Evolutionary conservation across 2,329 filamentous ascomycete species (phyloP), one percentile per base, ranked within the genome.

Genomic region (Colletotrichum acutatum): DNA sequence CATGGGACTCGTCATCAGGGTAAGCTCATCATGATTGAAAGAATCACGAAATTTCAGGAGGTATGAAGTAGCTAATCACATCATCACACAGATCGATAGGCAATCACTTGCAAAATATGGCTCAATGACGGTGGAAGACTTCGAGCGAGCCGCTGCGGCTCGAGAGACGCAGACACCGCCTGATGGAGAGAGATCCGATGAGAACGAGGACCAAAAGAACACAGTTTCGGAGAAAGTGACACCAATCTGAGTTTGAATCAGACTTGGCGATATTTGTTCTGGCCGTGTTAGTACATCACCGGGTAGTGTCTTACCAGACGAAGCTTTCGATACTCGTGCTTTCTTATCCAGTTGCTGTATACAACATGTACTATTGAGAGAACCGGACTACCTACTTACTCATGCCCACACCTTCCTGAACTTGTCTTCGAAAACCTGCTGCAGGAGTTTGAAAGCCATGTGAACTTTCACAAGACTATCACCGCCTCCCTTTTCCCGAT

Each of bases 401-500:
- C 81, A 92, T 79, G 90, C 88, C 88, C 89, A 91, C 77, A 88
- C 87, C 76, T 87, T 87, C 78, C 79, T 85, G 81, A 93, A 93
- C 83, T 92, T 93, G 57, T 85, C 84, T 75, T 92, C 88, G 79
- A 93, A 93, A 69, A 90, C 88, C 32, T 83, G 82, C 77, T 88
- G 87, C 74, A 93, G 78, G 76, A 85, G 80, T 73, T 83, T 84
- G 77, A 93, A 92, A 1, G 90, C 89, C 76, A 84, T 86, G 16
- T 91, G 82, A 28, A 93, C 90, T 75, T 88, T 86, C 75, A 85
- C 76, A 78, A 93, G 77, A 46, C 84, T 85, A 58, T 80, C 83
- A 49, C 83, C 86, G 60, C 86, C 85, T 34, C 85, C 76, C 16
- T 75, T 72, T 6, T 71, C 68, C 53, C 65, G 28, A 53, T 30